Evolutionary conservation across 805 yeast species (phyloP).

Genomic region (Candida manassasensis): DNA sequence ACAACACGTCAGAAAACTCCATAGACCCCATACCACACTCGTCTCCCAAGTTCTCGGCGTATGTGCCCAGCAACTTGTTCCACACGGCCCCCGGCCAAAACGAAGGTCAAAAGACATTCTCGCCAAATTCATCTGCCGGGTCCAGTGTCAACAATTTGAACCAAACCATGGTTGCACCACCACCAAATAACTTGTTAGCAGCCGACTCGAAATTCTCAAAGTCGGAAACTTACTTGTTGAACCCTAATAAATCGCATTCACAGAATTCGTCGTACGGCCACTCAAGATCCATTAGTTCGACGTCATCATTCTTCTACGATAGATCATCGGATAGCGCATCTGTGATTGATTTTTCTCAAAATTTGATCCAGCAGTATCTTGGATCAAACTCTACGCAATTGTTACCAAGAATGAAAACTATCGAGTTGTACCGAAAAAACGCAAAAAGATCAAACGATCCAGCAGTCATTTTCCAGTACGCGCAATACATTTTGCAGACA

Average conservation of each 20-base stretch:
- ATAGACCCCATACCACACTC: not conserved
- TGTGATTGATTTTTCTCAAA: slow-evolving; percentile 49
- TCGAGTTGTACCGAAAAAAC: slow-evolving; percentile 81
- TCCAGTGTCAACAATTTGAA: slow-evolving; percentile 35
- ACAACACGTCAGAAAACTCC: not conserved
- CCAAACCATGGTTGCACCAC: slow-evolving; percentile 8
- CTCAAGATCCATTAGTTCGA: slow-evolving; percentile 32
- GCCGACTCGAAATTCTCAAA: slow-evolving; percentile 12
- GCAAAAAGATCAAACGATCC: slow-evolving; percentile 86
- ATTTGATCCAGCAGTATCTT: slow-evolving; percentile 46
- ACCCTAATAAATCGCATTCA: slow-evolving; percentile 11
- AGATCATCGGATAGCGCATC: slow-evolving; percentile 25
- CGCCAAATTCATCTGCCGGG: slow-evolving; percentile 30
- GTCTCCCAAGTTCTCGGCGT: not conserved
- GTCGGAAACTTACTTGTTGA: slow-evolving; percentile 24
- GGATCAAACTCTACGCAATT: slow-evolving; percentile 48
- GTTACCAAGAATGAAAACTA: slow-evolving; percentile 73
- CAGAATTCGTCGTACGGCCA: slow-evolving; percentile 15
- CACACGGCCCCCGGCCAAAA: slow-evolving; percentile 2
- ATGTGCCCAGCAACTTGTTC: not conserved
- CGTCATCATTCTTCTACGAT: slow-evolving; percentile 34
- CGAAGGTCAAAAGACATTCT: slow-evolving; percentile 11
- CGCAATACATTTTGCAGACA: slow-evolving; percentile 84
- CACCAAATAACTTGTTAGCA: not conserved
- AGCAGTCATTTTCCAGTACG: slow-evolving; percentile 80